Evolutionary conservation across 1,139 yeast genomes (phyloP), one percentile per base, ranked within the genome.

Genomic region (Debaryomycetaceae sp.): DNA sequence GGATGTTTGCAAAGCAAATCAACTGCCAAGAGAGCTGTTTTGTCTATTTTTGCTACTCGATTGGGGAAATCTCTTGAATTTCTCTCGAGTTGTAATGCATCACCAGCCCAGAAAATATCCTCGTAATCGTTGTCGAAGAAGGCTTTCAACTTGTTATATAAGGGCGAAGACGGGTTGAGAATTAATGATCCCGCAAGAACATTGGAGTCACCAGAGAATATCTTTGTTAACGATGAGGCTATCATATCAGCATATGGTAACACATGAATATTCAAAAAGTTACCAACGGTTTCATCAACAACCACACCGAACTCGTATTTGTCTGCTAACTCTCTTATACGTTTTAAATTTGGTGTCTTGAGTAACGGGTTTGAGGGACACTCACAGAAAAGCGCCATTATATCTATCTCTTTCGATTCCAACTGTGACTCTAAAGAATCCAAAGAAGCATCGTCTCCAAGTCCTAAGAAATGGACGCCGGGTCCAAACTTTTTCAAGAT

Each of bases 101-200:
- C 99, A 66, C 91, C 97, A 23, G 84, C 88, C 97, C 98, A 93
- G 52, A 88, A 77, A 6, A 75, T 65, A 58, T 91, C 97, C 53
- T 79, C 86, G 59, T 85, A 95, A 37, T 73, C 69, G 6, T 69
- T 68, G 49, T 76, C 60, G 57, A 84, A 72, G 49, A 77, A 77
- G 24, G 63, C 51, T 58, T 84, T 83, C 44, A 91, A 76, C 37
- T 55, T 54, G 0, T 54, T 44, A 63, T 87, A 89, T 49, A 66
- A 68, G 38, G 66, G 68, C 11, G 93, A 76, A 9, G 72, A 58
- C 6, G 93, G 87, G 59, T 91, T 93, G 53, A 93, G 67, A 8
- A 90, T 84, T 49, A 91, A 66, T 11, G 95, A 84, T 5, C 99
- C 99, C 0, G 93, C 97, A 91, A 91, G 87, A 43, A 93, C 97